These are phyloP conservation scores for Candida tunisiensis DNA, from an alignment of 1,139 yeast species.

Conservation along the genomic window DNA sequence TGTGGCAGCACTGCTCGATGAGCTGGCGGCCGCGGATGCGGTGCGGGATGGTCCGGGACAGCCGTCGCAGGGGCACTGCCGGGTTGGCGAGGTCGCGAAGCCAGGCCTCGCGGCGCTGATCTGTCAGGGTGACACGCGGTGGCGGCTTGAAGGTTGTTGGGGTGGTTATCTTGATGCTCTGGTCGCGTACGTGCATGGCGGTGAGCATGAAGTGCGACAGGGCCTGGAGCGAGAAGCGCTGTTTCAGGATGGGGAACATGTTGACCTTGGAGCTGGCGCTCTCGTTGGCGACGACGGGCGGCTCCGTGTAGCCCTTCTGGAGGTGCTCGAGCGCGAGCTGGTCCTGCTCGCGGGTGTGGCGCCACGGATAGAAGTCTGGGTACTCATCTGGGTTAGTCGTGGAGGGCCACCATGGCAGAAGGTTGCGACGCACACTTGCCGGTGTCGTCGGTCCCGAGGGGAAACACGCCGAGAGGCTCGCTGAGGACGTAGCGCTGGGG, in stretches of 20 bases:
- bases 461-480: too few species aligned
- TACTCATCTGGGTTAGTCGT: too few species aligned
- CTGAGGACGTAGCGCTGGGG: too few species aligned
- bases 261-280: conserved; percentile 36
- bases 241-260: conserved; percentile 18
- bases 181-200: conserved; percentile 49
- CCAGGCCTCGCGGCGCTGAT: conserved; percentile 76
- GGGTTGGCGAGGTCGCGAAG: conserved; percentile 59
- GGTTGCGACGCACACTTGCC: too few species aligned
- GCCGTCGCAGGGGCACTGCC: conserved; percentile 41
- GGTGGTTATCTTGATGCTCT: conserved; percentile 40
- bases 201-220: conserved; percentile 43
- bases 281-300: conserved; percentile 41
- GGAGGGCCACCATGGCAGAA: too few species aligned
- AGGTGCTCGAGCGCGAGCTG: conserved; percentile 30
- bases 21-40: conserved; percentile 63
- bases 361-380: conserved; percentile 78
- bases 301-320: conserved; percentile 41
- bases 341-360: conserved; percentile 37
- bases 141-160: conserved; percentile 56
- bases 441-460: too few species aligned
- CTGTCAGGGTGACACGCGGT: conserved; percentile 78
- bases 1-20: conserved; percentile 52
- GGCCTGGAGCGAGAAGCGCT: conserved; percentile 41
- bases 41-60: conserved; percentile 78